A percentile compares a stretch with the other conserved stretches of the same genome.
Conservation (phyloP, 345 rosid species). For the Euphorbia lathyris region DNA sequence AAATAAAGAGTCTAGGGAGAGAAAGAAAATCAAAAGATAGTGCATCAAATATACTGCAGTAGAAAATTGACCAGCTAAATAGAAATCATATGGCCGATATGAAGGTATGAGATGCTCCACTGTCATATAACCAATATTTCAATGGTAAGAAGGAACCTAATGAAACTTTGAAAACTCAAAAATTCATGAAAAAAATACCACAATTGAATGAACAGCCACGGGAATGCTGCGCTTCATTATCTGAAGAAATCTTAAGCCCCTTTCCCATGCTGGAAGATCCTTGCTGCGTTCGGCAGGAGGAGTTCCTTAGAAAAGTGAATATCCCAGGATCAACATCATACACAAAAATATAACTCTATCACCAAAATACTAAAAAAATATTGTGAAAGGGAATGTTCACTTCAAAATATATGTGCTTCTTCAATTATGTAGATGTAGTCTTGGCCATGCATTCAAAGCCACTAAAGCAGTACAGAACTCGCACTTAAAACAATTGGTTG, state of each 20-base stretch:
- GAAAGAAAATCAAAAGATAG: neutral
- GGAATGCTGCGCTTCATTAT: constrained; percentile 62
- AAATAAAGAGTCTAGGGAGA: neutral
- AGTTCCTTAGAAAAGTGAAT: constrained; percentile 99
- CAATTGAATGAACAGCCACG: constrained; percentile 83
- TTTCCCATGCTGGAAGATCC: constrained; percentile 89
- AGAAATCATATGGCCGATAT: neutral
- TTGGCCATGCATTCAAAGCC: neutral
- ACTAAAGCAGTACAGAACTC: neutral
- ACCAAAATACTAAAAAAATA: constrained; percentile 13
- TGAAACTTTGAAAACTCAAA: neutral
- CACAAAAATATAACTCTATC: constrained; percentile 27
- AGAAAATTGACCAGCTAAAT: neutral
- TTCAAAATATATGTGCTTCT: constrained; percentile 2
- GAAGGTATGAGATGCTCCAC: neutral
- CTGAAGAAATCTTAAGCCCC: constrained; percentile 78
- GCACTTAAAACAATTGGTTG: neutral
- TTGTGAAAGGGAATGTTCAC: neutral
- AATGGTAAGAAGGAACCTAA: neutral
- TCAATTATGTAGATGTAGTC: neutral
- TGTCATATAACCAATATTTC: neutral
- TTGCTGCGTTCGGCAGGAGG: constrained; percentile 99
- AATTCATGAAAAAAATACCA: constrained; percentile 47
- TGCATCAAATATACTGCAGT: neutral
- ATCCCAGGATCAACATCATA: constrained; percentile 85